These are phyloP conservation scores for Tulasnella calospora DNA, from an alignment of 768 basidiomycete genomes.

Conservation along the genomic window DNA sequence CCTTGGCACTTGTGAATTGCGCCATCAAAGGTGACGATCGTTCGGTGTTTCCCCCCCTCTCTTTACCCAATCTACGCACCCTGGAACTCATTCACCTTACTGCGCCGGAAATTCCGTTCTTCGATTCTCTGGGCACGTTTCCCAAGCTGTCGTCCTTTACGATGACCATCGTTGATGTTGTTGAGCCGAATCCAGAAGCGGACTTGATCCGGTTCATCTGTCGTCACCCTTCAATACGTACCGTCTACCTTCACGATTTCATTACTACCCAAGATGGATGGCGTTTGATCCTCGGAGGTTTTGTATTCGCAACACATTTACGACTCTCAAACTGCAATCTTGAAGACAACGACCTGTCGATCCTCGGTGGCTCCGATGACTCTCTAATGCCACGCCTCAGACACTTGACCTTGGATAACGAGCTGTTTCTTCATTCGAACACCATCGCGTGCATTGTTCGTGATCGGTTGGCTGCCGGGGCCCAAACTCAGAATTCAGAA, in stretches of 20 bases:
- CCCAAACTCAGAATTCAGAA: background rate
- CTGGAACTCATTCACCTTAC: background rate
- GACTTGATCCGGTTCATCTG: background rate
- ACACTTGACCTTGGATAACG: background rate
- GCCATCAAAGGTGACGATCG: background rate
- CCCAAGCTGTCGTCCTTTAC: background rate
- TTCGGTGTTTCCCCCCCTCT: background rate
- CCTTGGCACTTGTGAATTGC: background rate
- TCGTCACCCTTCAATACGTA: background rate
- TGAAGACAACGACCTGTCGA: background rate
- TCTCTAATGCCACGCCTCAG: background rate
- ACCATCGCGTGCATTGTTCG: background rate
- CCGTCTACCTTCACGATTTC: background rate
- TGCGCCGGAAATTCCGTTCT: background rate
- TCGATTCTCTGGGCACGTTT: background rate
- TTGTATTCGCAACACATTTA: background rate
- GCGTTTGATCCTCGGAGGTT: background rate
- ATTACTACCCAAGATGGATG: background rate
- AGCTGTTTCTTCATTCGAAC: background rate
- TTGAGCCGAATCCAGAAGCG: background rate
- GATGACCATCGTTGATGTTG: slow-evolving; percentile 1
- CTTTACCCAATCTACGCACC: background rate
- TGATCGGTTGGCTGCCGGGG: background rate
- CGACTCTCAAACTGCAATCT: background rate
- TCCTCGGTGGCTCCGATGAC: background rate